These are phyloP conservation scores for Odontarrhena argentea DNA, from an alignment of 345 rosid species.

Conservation along the genomic window DNA sequence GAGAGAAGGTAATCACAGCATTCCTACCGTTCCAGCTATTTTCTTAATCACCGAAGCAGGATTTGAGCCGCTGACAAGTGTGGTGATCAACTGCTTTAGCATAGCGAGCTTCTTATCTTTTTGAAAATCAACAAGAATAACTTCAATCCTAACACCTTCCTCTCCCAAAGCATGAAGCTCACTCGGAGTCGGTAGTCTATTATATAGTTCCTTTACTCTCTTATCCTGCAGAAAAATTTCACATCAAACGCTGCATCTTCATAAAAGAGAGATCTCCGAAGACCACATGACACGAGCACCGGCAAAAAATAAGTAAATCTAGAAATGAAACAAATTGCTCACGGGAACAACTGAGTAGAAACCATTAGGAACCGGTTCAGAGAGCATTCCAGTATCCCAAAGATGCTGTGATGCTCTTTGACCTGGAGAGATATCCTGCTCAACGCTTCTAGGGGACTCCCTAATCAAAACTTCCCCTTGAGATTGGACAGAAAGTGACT, in stretches of 20 bases:
- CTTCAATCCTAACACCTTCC: constrained; percentile 73
- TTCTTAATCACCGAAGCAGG: constrained; percentile 87
- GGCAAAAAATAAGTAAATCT: neutral
- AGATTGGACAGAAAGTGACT: constrained; percentile 71
- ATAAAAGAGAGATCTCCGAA: constrained; percentile 5
- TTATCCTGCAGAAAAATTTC: constrained; percentile 60
- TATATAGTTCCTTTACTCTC: constrained; percentile 79
- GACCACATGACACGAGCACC: constrained; percentile 16
- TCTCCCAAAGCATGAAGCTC: constrained; percentile 83
- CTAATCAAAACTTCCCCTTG: constrained; percentile 61
- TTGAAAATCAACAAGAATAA: constrained; percentile 81
- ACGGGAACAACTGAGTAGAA: constrained; percentile 86
- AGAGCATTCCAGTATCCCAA: constrained; percentile 87
- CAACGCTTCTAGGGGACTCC: constrained; percentile 69
- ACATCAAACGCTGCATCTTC: constrained; percentile 24
- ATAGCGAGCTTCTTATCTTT: constrained; percentile 89
- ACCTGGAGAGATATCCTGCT: constrained; percentile 63
- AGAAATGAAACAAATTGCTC: constrained; percentile 26
- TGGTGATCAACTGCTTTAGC: constrained; percentile 79
- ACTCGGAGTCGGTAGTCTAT: constrained; percentile 69
- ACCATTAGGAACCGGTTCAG: constrained; percentile 81
- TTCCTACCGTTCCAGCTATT: constrained; percentile 88
- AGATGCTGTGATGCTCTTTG: constrained; percentile 85
- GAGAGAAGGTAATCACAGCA: constrained; percentile 21
- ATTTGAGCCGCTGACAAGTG: constrained; percentile 80